Base-by-base conservation (phyloP, 208 protist genomes). In the Strigomonas culicis region DNA sequence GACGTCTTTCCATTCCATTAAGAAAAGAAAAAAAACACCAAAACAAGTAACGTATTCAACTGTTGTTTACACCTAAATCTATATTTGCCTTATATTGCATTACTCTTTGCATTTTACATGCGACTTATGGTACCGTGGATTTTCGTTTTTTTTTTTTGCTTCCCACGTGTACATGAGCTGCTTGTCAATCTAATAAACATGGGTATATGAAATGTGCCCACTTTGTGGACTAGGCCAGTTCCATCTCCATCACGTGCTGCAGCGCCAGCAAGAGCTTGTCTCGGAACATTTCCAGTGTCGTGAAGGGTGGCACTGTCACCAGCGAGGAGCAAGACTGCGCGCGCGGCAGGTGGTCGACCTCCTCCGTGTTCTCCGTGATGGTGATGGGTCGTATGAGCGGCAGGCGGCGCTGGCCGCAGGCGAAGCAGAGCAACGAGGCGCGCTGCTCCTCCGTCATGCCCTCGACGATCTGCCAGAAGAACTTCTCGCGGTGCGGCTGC, bases 301-400 rank as follows among this genome's bases (percentile, higher is more conserved):
- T 83, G 74, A 94, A 96, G 22, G 74, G 78, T 8, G 91, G 91
- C 21, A 96, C 65, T 30, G 83, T 88, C 30, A 96, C 82, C 17
- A 93, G 70, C 25, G 88, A 90, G n/a, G 83, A 87, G 70, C 91
- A 96, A n/a, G 91, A 91, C 71, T 94, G 88, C 41, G 91, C 91
- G 10, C 86, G 81, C 0, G 91, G 91, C 19, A 96, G 79, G 66
- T 94, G 80, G 15, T 94, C 82, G 1, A 80, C 67, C 50, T 82
- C 86, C 64, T 96, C 86, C 50, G 74, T 76, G 59, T 88, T 93
- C 70, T 93, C 86, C 0, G 70, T 75, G 25, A 96, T 75, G 28
- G 71, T 90, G 59, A 96, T 90, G 55, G 61, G 70, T 27, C 72
- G 70, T 19, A 92, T 82, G 24, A 96, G 79, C 19, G 91, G 91